Base-by-base conservation (phyloP, 805 yeast species). In the Dipodascus geniculatus region DNA sequence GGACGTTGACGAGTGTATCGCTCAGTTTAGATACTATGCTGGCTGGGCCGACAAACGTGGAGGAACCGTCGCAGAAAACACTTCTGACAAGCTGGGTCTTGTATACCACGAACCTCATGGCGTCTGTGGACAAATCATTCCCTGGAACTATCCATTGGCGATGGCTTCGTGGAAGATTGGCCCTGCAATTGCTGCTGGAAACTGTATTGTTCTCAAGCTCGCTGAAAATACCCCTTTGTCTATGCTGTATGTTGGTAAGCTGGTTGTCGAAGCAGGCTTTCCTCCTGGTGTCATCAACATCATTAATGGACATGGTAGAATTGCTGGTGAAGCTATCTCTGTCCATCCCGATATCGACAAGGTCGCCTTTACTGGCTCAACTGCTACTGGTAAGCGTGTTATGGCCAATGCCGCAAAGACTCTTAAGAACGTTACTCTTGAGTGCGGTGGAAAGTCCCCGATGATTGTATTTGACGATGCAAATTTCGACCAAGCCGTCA, bases 371-470 rank as follows among this genome's bases (percentile, higher is more conserved):
- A 90, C 97, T 54, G 97, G 97, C 61, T 89, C 96, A 42, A 90
- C 96, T 53, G 88, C 84, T 49, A 83, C 88, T 58, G 98, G 97
- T 66, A 85, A 86, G 69, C 72, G 71, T 63, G 86, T 90, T 66
- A 83, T 87, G 84, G 79, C 78, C 70, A 76, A 78, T 57, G 90
- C 96, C 57, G 87, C 95, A 59, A 81, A 80, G 57, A 82, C 82
- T 71, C 77, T 90, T 70, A 90, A 90, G 78, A 88, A 86, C 70
- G 87, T 89, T 58, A 90, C 97, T 48, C 78, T 90, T 67, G 98
- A 90, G 75, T 81, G 89, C 64, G 98, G 98, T 67, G 98, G 98
- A 68, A 90, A 90, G 75, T 89, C 96, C 33, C 96, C 98, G 64
- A 82, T 85, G 71, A 81, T 90, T 61, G 83, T 90, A 51, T 88